Percentiles rank a stretch among this genome's conserved stretches.
Conservation (phyloP, 1,284 basidiomycete genomes). For the Dichomitus squalens region DNA sequence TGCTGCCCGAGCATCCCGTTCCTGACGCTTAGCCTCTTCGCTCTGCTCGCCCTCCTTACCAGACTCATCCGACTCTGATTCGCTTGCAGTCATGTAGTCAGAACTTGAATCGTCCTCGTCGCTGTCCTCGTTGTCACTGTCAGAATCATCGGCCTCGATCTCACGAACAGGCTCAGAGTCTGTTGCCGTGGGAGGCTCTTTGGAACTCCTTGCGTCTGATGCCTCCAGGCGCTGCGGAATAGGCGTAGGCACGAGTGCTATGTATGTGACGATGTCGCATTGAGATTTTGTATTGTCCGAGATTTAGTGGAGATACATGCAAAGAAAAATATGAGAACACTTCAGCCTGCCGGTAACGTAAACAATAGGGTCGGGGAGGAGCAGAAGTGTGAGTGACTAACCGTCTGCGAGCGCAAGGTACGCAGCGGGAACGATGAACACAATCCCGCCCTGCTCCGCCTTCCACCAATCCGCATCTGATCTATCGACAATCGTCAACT, state of each 20-base stretch:
- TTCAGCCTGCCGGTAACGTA: slow-evolving; percentile 73
- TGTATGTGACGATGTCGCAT: slow-evolving; percentile 8
- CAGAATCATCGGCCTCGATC: slow-evolving; percentile 5
- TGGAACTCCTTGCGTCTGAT: slow-evolving; percentile 1
- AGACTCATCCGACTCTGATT: slow-evolving; percentile 51
- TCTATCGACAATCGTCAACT: slow-evolving; percentile 76
- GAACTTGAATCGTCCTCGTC: slow-evolving; percentile 32
- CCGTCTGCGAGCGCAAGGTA: slow-evolving; percentile 86
- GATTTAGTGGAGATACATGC: slow-evolving; percentile 38
- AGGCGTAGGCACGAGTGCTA: slow-evolving; percentile 10
- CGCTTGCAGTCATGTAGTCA: slow-evolving; percentile 55
- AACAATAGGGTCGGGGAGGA: slow-evolving; percentile 58
- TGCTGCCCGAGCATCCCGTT: slow-evolving; percentile 67
- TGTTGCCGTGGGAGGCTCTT: background rate
- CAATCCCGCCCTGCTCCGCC: slow-evolving; percentile 78
- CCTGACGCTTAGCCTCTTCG: slow-evolving; percentile 51
- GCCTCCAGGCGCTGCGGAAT: background rate
- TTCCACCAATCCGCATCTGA: slow-evolving; percentile 93
- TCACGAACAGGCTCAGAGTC: background rate
- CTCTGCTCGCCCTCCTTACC: slow-evolving; percentile 39
- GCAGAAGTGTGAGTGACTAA: slow-evolving; percentile 66
- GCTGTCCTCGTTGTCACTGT: slow-evolving; percentile 35
- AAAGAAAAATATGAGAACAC: slow-evolving; percentile 51
- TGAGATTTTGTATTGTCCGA: slow-evolving; percentile 27
- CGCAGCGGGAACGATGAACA: slow-evolving; percentile 87